Conservation (phyloP, 208 protist genomes). For the Trypanosomatidae sp. region DNA sequence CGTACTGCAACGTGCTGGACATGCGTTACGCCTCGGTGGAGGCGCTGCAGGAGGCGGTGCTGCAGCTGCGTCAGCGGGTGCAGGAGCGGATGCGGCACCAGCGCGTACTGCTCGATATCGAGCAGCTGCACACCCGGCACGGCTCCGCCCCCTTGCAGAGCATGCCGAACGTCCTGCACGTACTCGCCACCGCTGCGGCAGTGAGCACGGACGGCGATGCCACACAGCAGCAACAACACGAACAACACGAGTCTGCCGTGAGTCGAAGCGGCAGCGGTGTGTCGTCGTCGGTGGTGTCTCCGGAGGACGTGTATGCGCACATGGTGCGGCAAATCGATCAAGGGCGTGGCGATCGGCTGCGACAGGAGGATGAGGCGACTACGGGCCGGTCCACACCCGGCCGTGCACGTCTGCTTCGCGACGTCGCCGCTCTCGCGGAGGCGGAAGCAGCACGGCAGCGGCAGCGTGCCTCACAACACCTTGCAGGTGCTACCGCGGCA, state of each 20-base stretch:
- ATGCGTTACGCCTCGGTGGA: constrained; percentile 55
- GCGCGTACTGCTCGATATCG: constrained; percentile 22
- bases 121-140: constrained; percentile 12
- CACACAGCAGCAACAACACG: too few relatives aligned
- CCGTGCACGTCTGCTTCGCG: background rate
- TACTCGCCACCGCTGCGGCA: constrained; percentile 19
- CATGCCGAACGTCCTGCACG: constrained; percentile 25
- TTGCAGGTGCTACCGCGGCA: too few relatives aligned
- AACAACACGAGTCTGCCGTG: too few relatives aligned
- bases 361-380: background rate
- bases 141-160: constrained; percentile 22
- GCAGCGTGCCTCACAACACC: too few relatives aligned
- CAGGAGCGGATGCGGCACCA: constrained; percentile 33
- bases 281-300: too few relatives aligned
- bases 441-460: background rate
- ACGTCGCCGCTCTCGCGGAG: background rate
- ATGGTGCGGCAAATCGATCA: constrained; percentile 23
- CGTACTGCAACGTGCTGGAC: constrained; percentile 58
- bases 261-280: too few relatives aligned
- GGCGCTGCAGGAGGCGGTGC: constrained; percentile 50
- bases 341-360: background rate
- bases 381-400: background rate
- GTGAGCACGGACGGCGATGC: background rate
- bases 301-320: constrained; percentile 21
- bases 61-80: constrained; percentile 43